Conservation (phyloP, 140 eudicot species). For the Erigeron philadelphicus region DNA sequence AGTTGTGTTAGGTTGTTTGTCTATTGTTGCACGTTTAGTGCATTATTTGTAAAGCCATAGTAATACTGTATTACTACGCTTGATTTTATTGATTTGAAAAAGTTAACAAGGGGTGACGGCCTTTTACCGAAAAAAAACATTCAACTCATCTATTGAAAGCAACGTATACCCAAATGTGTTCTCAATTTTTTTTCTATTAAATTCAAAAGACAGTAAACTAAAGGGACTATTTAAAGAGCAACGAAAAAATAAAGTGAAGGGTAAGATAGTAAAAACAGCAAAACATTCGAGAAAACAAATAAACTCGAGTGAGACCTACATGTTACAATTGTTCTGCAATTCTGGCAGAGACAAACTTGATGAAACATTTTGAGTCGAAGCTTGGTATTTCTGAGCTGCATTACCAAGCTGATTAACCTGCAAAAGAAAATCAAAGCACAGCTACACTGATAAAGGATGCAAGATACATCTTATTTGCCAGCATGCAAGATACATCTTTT, state of each 20-base stretch:
- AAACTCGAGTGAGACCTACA: slow-evolving; percentile 42
- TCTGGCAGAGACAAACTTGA: slow-evolving; percentile 73
- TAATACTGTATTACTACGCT: too few species aligned
- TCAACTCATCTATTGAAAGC: background rate
- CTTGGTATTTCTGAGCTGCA: slow-evolving; percentile 95
- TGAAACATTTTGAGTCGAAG: slow-evolving; percentile 78
- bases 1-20: too few species aligned
- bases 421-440: slow-evolving; percentile 25
- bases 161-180: background rate
- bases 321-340: slow-evolving; percentile 87
- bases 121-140: too few species aligned
- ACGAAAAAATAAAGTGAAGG: background rate
- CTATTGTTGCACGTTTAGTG: too few species aligned
- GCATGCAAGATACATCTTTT: too few species aligned
- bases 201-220: slow-evolving; percentile 5
- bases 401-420: slow-evolving; percentile 94
- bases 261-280: slow-evolving; percentile 4
- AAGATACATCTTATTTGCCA: too few species aligned
- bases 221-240: slow-evolving; percentile 6
- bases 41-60: too few species aligned
- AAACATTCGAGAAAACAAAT: background rate
- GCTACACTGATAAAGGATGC: too few species aligned
- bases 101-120: too few species aligned
- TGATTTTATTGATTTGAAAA: too few species aligned
- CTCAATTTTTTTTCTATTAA: slow-evolving; percentile 1